Evolutionary conservation across 2,329 filamentous ascomycete species (phyloP).

Genomic region (Colletotrichum tanaceti): DNA sequence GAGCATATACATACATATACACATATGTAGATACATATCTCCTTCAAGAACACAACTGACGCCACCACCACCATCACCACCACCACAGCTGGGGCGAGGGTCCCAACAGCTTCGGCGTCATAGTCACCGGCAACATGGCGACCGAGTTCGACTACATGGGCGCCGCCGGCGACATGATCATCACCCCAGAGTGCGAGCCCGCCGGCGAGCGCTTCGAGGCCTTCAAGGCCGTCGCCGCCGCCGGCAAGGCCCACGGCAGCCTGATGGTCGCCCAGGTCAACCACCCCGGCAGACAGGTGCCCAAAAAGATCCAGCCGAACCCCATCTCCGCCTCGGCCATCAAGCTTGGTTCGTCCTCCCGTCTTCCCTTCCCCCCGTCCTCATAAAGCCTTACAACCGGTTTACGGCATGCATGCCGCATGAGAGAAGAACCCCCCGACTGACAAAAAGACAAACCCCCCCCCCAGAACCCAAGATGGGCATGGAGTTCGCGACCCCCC

Average conservation of each 20-base stretch:
- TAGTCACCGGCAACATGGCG: constrained; percentile 74
- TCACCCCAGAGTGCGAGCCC: constrained; percentile 63
- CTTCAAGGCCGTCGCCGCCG: constrained; percentile 67
- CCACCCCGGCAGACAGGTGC: constrained; percentile 70
- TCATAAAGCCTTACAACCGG: not conserved
- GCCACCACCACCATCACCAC: too few relatives aligned
- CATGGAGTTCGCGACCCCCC: constrained; percentile 59
- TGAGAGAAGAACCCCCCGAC: too few relatives aligned
- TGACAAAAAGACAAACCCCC: not conserved
- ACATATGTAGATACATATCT: too few relatives aligned
- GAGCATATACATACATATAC: not conserved
- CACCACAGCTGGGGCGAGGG: constrained; percentile 72
- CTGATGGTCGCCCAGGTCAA: constrained; percentile 71
- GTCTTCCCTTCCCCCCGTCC: too few relatives aligned
- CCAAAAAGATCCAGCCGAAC: constrained; percentile 47
- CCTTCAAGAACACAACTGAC: not conserved
- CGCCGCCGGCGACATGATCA: constrained; percentile 67
- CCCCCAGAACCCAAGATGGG: constrained; percentile 43
- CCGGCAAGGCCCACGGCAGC: constrained; percentile 67
- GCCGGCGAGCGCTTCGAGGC: constrained; percentile 70
- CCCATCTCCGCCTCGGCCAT: constrained; percentile 57
- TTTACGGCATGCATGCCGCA: not conserved
- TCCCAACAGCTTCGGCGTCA: constrained; percentile 58
- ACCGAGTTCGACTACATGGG: constrained; percentile 71
- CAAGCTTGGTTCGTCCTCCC: constrained; percentile 44